Conservation (phyloP, 1,284 basidiomycete species). For the Cutaneotrichosporon spelunceum region DNA sequence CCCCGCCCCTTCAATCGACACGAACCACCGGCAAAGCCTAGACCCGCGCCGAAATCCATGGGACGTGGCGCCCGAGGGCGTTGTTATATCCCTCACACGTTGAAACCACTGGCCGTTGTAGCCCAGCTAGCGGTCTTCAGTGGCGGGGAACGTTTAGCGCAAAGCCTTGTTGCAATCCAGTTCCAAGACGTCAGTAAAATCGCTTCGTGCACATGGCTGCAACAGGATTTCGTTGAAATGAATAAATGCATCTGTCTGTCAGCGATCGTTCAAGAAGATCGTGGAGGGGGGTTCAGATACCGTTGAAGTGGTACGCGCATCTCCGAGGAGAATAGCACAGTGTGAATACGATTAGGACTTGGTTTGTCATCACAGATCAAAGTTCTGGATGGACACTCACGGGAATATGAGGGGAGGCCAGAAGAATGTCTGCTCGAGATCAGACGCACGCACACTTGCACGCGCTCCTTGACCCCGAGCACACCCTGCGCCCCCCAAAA, state of each 20-base stretch:
- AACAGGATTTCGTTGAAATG: not conserved
- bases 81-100: conserved; percentile 35
- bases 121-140: conserved; percentile 39
- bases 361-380: conserved; percentile 43
- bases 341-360: conserved; percentile 53
- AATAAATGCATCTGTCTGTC: conserved; percentile 22
- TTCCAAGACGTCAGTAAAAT: not conserved
- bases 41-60: conserved; percentile 46
- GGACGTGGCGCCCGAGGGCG: conserved; percentile 24
- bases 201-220: not conserved
- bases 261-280: conserved; percentile 11
- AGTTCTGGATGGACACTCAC: conserved; percentile 15
- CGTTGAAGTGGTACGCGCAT: conserved; percentile 49
- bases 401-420: conserved; percentile 1
- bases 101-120: conserved; percentile 38
- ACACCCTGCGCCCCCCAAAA: conserved; percentile 17
- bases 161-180: not conserved
- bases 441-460: conserved; percentile 7
- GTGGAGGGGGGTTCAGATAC: conserved; percentile 43
- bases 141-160: conserved; percentile 29
- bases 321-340: conserved; percentile 46
- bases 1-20: conserved; percentile 41
- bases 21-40: conserved; percentile 26
- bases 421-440: conserved; percentile 25
- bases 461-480: conserved; percentile 12